Base-by-base conservation (phyloP, 257 asterid species). In the Coffea canephora region DNA sequence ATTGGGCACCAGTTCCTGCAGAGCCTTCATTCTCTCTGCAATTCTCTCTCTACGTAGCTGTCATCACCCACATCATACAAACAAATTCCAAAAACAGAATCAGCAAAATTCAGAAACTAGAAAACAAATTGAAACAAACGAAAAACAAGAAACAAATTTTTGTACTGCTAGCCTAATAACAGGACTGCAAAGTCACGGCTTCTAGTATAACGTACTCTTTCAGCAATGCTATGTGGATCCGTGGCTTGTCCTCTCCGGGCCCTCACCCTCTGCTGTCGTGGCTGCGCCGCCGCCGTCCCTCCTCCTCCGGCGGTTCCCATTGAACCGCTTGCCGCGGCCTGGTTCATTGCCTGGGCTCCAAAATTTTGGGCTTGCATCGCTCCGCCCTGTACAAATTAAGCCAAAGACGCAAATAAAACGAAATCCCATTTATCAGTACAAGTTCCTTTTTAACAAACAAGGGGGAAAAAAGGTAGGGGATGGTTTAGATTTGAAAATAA, bases 181-280 rank as follows among this genome's bases (percentile, higher is more conserved):
- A 41, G 62, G 59, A 57, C 59, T 10, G 72, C 86, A 39, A 39
- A 39, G 43, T 39, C 5, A 39, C 5, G 34, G 77, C 73, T 87
- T 79, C 73, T 81, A 83, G 76, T 19, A 39, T 62, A 39, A 86
- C 94, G 69, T 80, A 95, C 99, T 85, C 99, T 85, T 86, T 95
- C 99, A 52, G 99, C 98, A 57, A 95, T 93, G 87, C 99, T 95
- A 88, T 95, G 99, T 48, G 99, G 99, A 84, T 95, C 99, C 27
- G 99, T 95, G 6, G 99, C 99, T 87, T 95, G 99, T 74, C 99
- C 99, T 88, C 99, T 89, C 57, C 99, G 90, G 39, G 99, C 99
- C 88, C 99, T 90, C 68, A 91, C 98, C 83, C 97, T 87, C 87
- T 89, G 91, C 90, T 91, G 99, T 62, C 93, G 88, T 66, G 99